phyloP scores from a whole-genome alignment of 2,329 filamentous ascomycete genomes.

The Microdochium paspali region DNA sequence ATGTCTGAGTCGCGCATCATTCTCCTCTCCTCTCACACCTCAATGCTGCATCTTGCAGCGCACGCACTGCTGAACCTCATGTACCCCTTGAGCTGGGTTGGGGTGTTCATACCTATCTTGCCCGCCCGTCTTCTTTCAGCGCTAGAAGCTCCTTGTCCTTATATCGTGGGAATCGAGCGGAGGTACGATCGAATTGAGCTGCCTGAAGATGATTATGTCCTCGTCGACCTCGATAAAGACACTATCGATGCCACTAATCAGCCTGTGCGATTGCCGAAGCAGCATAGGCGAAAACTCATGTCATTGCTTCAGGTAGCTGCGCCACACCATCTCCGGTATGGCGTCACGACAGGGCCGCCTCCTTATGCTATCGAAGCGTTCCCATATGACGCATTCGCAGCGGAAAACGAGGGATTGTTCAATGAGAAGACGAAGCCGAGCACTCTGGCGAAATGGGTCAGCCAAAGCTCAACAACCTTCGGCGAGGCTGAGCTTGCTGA shows the following conservation, averaged over 20 bases:
- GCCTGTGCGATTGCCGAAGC: constrained; percentile 73
- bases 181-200: constrained; percentile 80
- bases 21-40: constrained; percentile 86
- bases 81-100: constrained; percentile 87
- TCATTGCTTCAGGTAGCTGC: constrained; percentile 84
- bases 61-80: constrained; percentile 77
- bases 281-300: constrained; percentile 81
- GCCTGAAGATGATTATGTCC: constrained; percentile 89
- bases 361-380: constrained; percentile 90
- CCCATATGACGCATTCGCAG: constrained; percentile 81
- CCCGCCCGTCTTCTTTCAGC: constrained; percentile 82
- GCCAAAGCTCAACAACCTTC: constrained; percentile 83
- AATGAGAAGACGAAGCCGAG: constrained; percentile 60
- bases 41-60: constrained; percentile 90
- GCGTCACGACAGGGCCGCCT: constrained; percentile 80
- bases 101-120: constrained; percentile 86
- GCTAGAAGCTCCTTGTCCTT: constrained; percentile 89
- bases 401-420: constrained; percentile 76
- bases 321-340: constrained; percentile 78
- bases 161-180: constrained; percentile 92
- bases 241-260: constrained; percentile 75
- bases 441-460: constrained; percentile 75
- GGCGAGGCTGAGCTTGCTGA: constrained; percentile 51
- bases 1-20: constrained; percentile 93
- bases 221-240: constrained; percentile 89